phyloP scores from a whole-genome alignment of 2,329 filamentous ascomycete species.

The Pseudogymnoascus sp. region DNA sequence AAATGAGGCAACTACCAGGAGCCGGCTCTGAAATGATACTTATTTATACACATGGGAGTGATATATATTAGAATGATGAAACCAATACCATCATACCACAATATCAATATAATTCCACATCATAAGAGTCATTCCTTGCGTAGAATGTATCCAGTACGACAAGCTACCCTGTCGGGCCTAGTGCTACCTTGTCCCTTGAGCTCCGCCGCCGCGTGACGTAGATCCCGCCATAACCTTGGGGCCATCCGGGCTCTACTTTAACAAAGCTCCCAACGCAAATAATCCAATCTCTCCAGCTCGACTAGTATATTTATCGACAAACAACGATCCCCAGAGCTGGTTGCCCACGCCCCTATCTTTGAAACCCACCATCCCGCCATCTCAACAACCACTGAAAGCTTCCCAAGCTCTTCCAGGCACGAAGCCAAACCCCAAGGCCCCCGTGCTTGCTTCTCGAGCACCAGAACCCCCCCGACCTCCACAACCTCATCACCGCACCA shows the following conservation, averaged over 20 bases:
- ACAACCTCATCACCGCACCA: neutral
- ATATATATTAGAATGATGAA: neutral
- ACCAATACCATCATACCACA: neutral
- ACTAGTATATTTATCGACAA: neutral
- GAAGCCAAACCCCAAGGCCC: neutral
- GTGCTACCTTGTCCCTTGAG: neutral
- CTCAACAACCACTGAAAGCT: neutral
- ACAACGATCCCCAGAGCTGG: neutral
- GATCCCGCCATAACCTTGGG: slow-evolving; percentile 1
- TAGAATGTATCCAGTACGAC: neutral
- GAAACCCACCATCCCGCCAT: neutral
- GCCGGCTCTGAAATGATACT: neutral
- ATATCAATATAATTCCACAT: neutral
- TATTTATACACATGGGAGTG: neutral
- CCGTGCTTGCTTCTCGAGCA: neutral
- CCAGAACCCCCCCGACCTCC: neutral
- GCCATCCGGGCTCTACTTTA: neutral
- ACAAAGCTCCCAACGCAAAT: neutral
- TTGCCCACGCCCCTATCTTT: neutral
- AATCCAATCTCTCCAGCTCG: neutral
- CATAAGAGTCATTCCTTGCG: neutral
- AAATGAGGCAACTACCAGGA: neutral
- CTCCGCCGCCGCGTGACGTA: slow-evolving; percentile 1
- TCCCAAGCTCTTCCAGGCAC: neutral
- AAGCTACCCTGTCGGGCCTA: slow-evolving; percentile 1